Percentiles rank a stretch among this genome's conserved stretches.
Evolutionary conservation across 495 filamentous ascomycete genomes (phyloP).

Genomic region (Annulohypoxylon bovei): DNA sequence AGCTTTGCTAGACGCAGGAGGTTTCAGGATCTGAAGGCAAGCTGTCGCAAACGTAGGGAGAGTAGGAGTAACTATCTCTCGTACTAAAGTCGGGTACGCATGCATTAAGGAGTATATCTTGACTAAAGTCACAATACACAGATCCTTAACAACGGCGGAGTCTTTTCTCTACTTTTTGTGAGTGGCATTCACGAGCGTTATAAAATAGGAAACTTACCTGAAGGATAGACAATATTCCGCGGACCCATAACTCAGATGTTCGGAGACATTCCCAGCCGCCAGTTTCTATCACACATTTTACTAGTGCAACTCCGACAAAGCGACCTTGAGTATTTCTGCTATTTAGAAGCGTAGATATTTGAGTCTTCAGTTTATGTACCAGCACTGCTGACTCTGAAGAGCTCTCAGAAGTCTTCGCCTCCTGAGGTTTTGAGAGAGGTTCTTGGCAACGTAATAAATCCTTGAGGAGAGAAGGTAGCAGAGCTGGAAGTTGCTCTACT

Average conservation of each 20-base stretch:
- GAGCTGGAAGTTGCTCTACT: conserved; percentile 68
- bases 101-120: conserved; percentile 85
- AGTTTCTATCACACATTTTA: conserved; percentile 82
- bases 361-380: conserved; percentile 81
- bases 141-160: conserved; percentile 73
- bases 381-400: conserved; percentile 69
- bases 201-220: conserved; percentile 59
- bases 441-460: conserved; percentile 69
- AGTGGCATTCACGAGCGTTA: conserved; percentile 26
- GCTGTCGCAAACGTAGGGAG: conserved; percentile 76
- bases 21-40: conserved; percentile 73
- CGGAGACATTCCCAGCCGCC: conserved; percentile 83
- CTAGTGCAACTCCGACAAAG: conserved; percentile 77
- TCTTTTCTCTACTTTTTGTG: conserved; percentile 71
- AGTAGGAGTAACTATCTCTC: conserved; percentile 87
- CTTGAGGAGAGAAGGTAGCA: conserved; percentile 68
- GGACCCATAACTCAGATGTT: conserved; percentile 74
- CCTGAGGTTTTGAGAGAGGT: conserved; percentile 62
- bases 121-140: conserved; percentile 78
- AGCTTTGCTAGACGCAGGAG: conserved; percentile 53
- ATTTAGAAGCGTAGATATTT: conserved; percentile 77
- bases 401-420: conserved; percentile 60
- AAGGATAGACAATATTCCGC: conserved; percentile 73
- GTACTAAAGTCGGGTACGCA: conserved; percentile 79
- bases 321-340: conserved; percentile 76